phyloP scores from a whole-genome alignment of 148 eudicot genomes.

The Spergularia marina region DNA sequence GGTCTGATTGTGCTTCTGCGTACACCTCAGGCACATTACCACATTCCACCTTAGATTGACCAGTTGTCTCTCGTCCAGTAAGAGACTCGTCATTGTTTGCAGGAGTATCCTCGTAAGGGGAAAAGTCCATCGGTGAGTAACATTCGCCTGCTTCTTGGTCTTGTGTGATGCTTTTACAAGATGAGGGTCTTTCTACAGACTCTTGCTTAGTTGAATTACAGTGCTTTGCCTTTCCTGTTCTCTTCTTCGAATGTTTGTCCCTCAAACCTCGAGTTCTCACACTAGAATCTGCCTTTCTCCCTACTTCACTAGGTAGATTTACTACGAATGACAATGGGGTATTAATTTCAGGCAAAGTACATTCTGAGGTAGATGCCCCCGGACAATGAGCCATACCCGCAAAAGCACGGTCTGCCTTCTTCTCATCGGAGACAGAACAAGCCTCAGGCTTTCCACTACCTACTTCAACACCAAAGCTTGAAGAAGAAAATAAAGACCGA shows the following conservation, averaged over 20 bases:
- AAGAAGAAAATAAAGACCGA: constrained; percentile 31
- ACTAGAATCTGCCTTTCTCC: constrained; percentile 33
- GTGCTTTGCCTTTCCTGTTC: constrained; percentile 43
- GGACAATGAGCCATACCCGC: constrained; percentile 22
- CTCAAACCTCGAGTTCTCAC: constrained; percentile 34
- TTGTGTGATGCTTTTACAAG: constrained; percentile 35
- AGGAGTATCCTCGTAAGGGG: constrained; percentile 56
- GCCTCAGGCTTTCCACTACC: constrained; percentile 28
- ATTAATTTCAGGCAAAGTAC: constrained; percentile 38
- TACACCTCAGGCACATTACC: constrained; percentile 21
- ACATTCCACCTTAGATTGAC: constrained; percentile 23
- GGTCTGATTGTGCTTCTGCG: constrained; percentile 28
- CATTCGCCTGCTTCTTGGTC: constrained; percentile 45
- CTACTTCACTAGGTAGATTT: constrained; percentile 34
- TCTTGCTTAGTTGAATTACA: constrained; percentile 30
- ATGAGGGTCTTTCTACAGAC: constrained; percentile 26
- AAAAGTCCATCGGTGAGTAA: constrained; percentile 93
- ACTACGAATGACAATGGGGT: constrained; percentile 40
- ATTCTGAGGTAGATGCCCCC: constrained; percentile 32
- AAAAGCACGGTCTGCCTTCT: constrained; percentile 31
- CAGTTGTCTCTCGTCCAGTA: constrained; percentile 21
- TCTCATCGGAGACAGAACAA: constrained; percentile 31
- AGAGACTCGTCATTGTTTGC: constrained; percentile 30
- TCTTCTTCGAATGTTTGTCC: constrained; percentile 41
- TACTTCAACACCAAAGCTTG: constrained; percentile 28